Percentiles rank a stretch among this genome's conserved stretches.
Evolutionary conservation across 257 asterid genomes (phyloP).

Genomic region (Nicotiana tabacum): DNA sequence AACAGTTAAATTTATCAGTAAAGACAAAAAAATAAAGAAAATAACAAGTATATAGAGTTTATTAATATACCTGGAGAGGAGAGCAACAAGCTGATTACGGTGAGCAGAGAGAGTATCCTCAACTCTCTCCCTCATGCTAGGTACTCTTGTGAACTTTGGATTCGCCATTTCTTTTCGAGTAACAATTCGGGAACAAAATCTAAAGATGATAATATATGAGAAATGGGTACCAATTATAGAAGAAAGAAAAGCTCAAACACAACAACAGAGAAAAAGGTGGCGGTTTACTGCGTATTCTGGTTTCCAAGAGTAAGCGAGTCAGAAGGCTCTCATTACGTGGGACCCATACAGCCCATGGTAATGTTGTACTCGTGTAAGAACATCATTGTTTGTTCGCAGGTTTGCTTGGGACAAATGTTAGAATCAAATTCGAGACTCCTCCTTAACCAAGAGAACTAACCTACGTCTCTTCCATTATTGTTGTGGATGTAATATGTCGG

Average conservation of each 20-base stretch:
- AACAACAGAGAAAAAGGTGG: neutral
- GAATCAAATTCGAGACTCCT: neutral
- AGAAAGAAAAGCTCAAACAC: neutral
- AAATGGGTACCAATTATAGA: neutral
- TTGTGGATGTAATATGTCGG: neutral
- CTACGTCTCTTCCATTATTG: neutral
- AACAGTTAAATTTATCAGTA: neutral
- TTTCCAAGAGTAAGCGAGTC: neutral
- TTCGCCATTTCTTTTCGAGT: conserved; percentile 31
- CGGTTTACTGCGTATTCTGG: neutral
- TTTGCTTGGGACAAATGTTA: neutral
- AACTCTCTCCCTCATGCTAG: conserved; percentile 84
- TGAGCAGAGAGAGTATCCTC: conserved; percentile 93
- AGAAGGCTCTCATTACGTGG: neutral
- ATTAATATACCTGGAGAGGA: conserved; percentile 60
- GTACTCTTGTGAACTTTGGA: conserved; percentile 44
- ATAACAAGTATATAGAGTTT: neutral
- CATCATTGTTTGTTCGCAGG: neutral
- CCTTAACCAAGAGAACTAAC: neutral
- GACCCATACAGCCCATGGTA: neutral
- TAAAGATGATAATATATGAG: neutral
- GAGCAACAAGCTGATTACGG: conserved; percentile 84
- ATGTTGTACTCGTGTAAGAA: neutral
- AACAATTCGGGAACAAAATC: no score
- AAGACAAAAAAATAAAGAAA: neutral